Conservation (phyloP, 2,329 filamentous ascomycete species). For the Lasiodiplodia sp. region DNA sequence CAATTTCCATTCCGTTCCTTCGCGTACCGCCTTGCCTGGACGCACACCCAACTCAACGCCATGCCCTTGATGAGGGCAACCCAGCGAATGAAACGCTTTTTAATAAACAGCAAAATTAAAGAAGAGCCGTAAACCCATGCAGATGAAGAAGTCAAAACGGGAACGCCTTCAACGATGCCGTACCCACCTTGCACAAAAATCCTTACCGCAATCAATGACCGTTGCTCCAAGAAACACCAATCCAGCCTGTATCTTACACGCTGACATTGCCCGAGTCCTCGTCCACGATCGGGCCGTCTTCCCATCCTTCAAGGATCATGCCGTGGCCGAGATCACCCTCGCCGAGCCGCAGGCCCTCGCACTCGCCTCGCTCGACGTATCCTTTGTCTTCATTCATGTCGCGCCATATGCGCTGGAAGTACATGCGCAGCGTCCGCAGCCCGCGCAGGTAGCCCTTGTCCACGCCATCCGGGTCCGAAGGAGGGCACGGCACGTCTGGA, state of each 20-base stretch:
- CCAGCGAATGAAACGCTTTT: slow-evolving; percentile 23
- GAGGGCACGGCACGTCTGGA: slow-evolving; percentile 73
- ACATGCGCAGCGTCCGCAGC: slow-evolving; percentile 76
- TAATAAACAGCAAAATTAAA: neutral
- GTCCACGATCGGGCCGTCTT: slow-evolving; percentile 43
- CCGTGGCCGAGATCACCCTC: slow-evolving; percentile 42
- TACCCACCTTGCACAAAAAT: slow-evolving; percentile 11
- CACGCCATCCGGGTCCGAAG: slow-evolving; percentile 78
- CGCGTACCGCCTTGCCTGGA: neutral
- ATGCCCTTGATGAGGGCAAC: slow-evolving; percentile 7
- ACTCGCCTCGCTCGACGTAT: slow-evolving; percentile 53
- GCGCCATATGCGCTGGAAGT: slow-evolving; percentile 86
- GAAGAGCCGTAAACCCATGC: neutral
- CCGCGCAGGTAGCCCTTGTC: slow-evolving; percentile 91
- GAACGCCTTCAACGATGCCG: slow-evolving; percentile 21
- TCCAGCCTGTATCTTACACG: slow-evolving; percentile 36
- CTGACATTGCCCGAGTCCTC: slow-evolving; percentile 47
- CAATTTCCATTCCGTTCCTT: slow-evolving; percentile 22
- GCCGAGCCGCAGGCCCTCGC: slow-evolving; percentile 46
- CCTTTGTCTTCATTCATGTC: slow-evolving; percentile 65
- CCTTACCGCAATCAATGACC: slow-evolving; percentile 18
- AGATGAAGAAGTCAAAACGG: neutral
- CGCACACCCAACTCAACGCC: slow-evolving; percentile 12
- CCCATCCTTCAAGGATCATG: slow-evolving; percentile 43
- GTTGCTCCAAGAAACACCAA: slow-evolving; percentile 28